phyloP scores from a whole-genome alignment of 306 rosid species.

The Lagenaria siceraria region DNA sequence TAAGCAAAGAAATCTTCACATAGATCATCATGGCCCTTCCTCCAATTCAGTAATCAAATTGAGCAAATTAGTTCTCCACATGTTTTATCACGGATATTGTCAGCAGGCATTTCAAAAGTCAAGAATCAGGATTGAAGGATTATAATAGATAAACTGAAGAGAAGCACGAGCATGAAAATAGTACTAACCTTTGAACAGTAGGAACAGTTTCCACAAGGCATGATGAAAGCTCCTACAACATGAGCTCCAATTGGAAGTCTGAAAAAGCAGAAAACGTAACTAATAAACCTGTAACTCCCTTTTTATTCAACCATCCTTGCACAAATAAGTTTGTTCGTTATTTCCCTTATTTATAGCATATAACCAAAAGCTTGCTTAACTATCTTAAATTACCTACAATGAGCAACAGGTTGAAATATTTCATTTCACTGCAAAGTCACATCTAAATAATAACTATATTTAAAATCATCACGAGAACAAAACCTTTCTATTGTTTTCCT shows the following conservation, averaged over 20 bases:
- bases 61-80: neutral
- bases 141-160: neutral
- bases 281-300: neutral
- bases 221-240: constrained; percentile 82
- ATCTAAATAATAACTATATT: neutral
- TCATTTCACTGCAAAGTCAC: neutral
- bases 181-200: constrained; percentile 69
- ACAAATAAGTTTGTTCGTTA: neutral
- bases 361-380: neutral
- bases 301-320: neutral
- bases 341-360: neutral
- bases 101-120: neutral
- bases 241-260: constrained; percentile 79
- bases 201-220: constrained; percentile 92
- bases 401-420: neutral
- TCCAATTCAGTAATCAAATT: constrained; percentile 14
- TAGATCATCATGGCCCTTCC: constrained; percentile 87
- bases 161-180: neutral
- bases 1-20: constrained; percentile 88
- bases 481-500: constrained; percentile 45
- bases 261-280: constrained; percentile 10
- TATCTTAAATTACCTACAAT: neutral
- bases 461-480: neutral
- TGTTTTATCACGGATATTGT: neutral
- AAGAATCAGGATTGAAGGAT: neutral